Conservation (phyloP, 441 rosid species). For the Bocquillonia castaneifolia region DNA sequence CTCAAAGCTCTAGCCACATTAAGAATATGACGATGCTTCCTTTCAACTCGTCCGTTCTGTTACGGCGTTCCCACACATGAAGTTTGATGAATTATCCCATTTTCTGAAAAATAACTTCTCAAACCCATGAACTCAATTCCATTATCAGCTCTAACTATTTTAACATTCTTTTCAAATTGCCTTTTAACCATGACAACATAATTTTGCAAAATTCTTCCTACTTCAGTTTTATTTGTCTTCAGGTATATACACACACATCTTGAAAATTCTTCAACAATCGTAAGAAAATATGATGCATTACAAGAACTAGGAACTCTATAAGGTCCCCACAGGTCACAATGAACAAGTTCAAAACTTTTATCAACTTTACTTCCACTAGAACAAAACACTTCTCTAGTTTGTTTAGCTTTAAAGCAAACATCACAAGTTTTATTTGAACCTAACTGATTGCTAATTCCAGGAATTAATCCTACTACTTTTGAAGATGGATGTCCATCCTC, state of each 20-base stretch:
- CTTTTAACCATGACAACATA: not conserved
- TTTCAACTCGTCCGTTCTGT: too few relatives aligned
- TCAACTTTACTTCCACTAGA: not conserved
- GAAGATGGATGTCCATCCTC: not conserved
- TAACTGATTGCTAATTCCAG: not conserved
- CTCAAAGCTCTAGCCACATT: too few relatives aligned
- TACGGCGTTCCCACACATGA: not conserved
- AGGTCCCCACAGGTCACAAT: not conserved
- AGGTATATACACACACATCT: not conserved
- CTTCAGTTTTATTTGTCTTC: not conserved
- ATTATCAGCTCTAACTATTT: not conserved
- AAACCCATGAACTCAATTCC: not conserved
- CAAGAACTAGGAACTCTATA: not conserved
- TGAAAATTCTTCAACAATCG: not conserved
- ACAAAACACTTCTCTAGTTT: not conserved
- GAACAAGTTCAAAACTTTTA: not conserved
- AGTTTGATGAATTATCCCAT: not conserved
- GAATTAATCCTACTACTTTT: not conserved
- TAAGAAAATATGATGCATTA: not conserved
- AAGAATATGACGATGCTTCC: too few relatives aligned
- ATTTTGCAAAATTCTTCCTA: not conserved
- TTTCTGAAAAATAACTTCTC: too few relatives aligned
- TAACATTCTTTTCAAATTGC: not conserved
- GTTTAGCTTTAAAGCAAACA: not conserved
- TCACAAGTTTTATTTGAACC: not conserved